Conservation (phyloP, 1,139 yeast genomes). For the Geotrichum carabidarum region DNA sequence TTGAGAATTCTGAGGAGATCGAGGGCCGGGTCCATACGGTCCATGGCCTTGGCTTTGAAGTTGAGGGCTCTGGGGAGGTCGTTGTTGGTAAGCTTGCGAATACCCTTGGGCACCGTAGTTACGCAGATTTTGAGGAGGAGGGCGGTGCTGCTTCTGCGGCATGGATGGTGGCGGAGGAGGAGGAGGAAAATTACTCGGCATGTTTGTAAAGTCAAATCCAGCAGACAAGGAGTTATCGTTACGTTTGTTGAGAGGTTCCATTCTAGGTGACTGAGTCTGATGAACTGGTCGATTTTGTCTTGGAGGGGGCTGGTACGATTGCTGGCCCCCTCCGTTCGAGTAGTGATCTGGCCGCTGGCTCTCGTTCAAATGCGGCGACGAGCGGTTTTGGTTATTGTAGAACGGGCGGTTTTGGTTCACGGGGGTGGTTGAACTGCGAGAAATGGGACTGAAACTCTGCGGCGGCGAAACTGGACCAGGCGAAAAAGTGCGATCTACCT, state of each 20-base stretch:
- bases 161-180: slow-evolving; percentile 13
- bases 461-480: slow-evolving; percentile 19
- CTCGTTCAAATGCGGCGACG: slow-evolving; percentile 1
- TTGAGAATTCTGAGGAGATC: slow-evolving; percentile 9
- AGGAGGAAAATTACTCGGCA: slow-evolving; percentile 4
- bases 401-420: neutral
- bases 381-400: neutral
- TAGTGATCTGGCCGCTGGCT: neutral
- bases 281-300: neutral
- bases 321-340: neutral
- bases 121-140: slow-evolving; percentile 12
- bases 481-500: neutral
- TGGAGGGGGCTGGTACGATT: neutral
- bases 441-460: slow-evolving; percentile 17
- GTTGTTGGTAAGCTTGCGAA: neutral
- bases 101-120: slow-evolving; percentile 4
- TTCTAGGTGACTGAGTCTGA: neutral
- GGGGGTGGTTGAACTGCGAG: slow-evolving; percentile 1
- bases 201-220: slow-evolving; percentile 14
- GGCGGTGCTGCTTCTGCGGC: slow-evolving; percentile 9
- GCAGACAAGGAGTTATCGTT: slow-evolving; percentile 11
- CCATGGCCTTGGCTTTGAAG: neutral
- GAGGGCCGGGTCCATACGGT: neutral
- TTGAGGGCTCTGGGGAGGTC: neutral
- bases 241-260: slow-evolving; percentile 1